These are phyloP conservation scores for Coleophoma eucalyptorum DNA, from an alignment of 2,329 filamentous ascomycete species.

Conservation along the genomic window DNA sequence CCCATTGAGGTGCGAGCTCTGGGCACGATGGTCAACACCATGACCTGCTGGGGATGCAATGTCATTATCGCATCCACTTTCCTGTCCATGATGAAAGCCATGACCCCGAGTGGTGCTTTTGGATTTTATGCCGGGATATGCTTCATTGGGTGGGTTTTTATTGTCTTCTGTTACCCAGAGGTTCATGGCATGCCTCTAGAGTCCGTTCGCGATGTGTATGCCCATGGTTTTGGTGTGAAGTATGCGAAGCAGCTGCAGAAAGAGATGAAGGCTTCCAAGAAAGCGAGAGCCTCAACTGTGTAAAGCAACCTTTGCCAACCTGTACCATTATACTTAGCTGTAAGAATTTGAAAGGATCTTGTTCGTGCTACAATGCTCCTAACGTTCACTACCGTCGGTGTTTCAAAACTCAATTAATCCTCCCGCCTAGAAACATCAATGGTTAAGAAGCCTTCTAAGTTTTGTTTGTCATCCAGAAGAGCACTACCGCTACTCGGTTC, in stretches of 20 bases:
- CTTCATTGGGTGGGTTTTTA: slow-evolving; percentile 39
- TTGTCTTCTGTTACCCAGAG: slow-evolving; percentile 43
- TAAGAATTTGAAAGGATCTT: too few relatives aligned
- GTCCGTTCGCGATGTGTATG: slow-evolving; percentile 46
- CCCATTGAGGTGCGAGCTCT: slow-evolving; percentile 43
- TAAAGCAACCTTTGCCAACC: neutral
- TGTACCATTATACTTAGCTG: too few relatives aligned
- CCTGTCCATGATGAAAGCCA: slow-evolving; percentile 43
- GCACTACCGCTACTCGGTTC: too few relatives aligned
- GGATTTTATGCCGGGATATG: slow-evolving; percentile 47
- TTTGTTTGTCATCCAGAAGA: too few relatives aligned
- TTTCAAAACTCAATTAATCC: too few relatives aligned
- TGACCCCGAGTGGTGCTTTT: slow-evolving; percentile 43
- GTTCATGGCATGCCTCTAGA: slow-evolving; percentile 51
- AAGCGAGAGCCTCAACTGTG: neutral
- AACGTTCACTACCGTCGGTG: too few relatives aligned
- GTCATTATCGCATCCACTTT: slow-evolving; percentile 47
- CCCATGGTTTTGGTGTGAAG: slow-evolving; percentile 40
- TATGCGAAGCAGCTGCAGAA: slow-evolving; percentile 30
- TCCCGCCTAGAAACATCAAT: too few relatives aligned
- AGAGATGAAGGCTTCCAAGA: neutral
- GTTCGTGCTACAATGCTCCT: too few relatives aligned
- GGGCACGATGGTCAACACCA: slow-evolving; percentile 44
- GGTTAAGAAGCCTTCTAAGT: too few relatives aligned
- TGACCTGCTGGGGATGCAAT: slow-evolving; percentile 42